Conservation (phyloP, 1,284 basidiomycete species). For the Puccinia horiana region DNA sequence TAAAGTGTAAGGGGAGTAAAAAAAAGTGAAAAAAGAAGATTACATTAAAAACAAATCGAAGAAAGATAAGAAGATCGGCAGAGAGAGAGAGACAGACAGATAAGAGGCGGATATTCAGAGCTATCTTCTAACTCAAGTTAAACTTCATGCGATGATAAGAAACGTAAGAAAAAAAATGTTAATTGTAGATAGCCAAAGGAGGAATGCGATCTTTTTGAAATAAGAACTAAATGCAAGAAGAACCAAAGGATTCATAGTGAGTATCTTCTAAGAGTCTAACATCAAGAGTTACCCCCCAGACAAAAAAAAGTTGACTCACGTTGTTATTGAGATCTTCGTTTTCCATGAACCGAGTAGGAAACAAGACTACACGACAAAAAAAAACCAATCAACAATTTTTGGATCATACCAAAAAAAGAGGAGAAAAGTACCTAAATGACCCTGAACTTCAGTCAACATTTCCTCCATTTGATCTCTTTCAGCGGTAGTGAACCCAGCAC, state of each 20-base stretch:
- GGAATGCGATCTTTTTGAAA: conserved; percentile 68
- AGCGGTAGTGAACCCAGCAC: conserved; percentile 65
- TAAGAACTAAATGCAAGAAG: conserved; percentile 70
- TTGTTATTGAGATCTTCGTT: conserved; percentile 47
- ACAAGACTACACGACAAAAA: conserved; percentile 38
- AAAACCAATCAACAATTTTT: not conserved
- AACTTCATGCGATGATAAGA: not conserved
- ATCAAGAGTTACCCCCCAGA: not conserved
- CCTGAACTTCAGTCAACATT: conserved; percentile 71
- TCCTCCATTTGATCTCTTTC: conserved; percentile 85
- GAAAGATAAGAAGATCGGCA: too few relatives aligned
- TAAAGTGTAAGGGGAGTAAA: too few relatives aligned
- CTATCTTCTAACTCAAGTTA: too few relatives aligned
- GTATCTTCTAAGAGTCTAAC: too few relatives aligned
- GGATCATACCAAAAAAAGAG: not conserved
- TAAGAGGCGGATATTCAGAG: too few relatives aligned
- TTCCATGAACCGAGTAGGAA: conserved; percentile 49
- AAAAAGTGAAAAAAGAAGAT: too few relatives aligned
- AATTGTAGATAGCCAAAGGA: conserved; percentile 61
- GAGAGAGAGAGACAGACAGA: too few relatives aligned
- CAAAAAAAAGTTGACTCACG: conserved; percentile 3
- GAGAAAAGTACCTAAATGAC: conserved; percentile 71
- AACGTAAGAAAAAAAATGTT: not conserved
- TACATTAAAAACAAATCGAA: too few relatives aligned
- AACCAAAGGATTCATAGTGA: conserved; percentile 58